A percentile compares a stretch with the other conserved stretches of the same genome.
Evolutionary conservation across 169 alveolate genomes (phyloP).

Genomic region (Theileria annulata): DNA sequence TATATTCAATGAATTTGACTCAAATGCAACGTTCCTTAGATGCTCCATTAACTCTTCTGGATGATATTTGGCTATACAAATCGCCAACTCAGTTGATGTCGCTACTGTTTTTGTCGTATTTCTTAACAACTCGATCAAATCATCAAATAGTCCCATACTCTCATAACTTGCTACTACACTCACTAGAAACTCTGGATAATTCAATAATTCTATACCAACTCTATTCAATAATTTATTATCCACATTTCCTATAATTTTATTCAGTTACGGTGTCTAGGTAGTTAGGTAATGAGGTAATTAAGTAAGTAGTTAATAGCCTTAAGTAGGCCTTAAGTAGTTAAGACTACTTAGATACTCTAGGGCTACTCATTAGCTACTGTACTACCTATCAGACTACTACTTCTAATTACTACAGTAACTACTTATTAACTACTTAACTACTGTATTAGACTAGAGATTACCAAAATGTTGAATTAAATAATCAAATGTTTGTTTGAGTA

Average conservation of each 20-base stretch:
- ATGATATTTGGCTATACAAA: constrained; percentile 95
- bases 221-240: constrained; percentile 91
- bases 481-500: constrained; percentile 90
- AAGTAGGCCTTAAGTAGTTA: not conserved
- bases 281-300: no score
- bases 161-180: constrained; percentile 77
- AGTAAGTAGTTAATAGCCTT: no score
- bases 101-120: constrained; percentile 62
- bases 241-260: not conserved
- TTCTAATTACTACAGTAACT: no score
- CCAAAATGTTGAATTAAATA: constrained; percentile 48
- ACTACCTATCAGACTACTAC: no score
- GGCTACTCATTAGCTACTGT: no score
- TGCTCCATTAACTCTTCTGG: constrained; percentile 97
- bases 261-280: no score
- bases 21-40: constrained; percentile 62
- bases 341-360: no score
- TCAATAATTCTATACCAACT: constrained; percentile 94
- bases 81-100: constrained; percentile 98
- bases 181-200: constrained; percentile 98
- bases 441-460: no score
- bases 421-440: no score
- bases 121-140: constrained; percentile 63
- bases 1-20: constrained; percentile 77
- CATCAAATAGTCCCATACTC: constrained; percentile 56